phyloP scores from a whole-genome alignment of 345 rosid species.

The Luvunga scandens region DNA sequence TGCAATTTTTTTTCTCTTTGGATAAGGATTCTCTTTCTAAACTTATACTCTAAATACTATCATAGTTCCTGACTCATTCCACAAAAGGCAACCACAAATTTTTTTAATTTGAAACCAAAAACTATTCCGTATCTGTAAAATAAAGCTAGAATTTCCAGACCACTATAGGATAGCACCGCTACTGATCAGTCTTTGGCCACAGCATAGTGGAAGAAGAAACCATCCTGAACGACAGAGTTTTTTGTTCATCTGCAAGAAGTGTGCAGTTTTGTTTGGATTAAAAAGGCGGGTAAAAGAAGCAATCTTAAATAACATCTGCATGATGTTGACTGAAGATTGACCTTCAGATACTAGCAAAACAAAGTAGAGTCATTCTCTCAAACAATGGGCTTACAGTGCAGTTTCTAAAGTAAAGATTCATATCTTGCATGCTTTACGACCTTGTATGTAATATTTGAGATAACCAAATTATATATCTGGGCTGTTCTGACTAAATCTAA shows the following conservation, averaged over 20 bases:
- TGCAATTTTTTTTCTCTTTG: too few relatives aligned
- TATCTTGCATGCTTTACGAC: too few relatives aligned
- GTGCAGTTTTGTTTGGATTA: not conserved
- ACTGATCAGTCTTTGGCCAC: not conserved
- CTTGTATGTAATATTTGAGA: too few relatives aligned
- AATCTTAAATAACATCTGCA: too few relatives aligned
- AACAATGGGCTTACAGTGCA: too few relatives aligned
- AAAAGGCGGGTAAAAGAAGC: too few relatives aligned
- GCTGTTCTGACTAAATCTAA: too few relatives aligned
- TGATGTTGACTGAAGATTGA: too few relatives aligned
- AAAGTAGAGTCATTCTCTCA: too few relatives aligned
- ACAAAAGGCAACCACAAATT: not conserved
- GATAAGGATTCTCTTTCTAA: not conserved
- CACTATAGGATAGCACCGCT: not conserved
- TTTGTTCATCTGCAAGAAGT: not conserved
- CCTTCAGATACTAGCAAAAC: too few relatives aligned
- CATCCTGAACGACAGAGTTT: not conserved
- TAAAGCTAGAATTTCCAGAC: not conserved
- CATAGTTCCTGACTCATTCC: constrained; percentile 4
- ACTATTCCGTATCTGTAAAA: not conserved
- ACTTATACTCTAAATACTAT: not conserved
- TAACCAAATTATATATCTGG: too few relatives aligned
- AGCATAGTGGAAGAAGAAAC: not conserved
- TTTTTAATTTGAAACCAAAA: not conserved
- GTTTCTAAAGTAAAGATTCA: too few relatives aligned